phyloP scores from a whole-genome alignment of 495 filamentous ascomycete genomes.

The Jackrogersella minutella region DNA sequence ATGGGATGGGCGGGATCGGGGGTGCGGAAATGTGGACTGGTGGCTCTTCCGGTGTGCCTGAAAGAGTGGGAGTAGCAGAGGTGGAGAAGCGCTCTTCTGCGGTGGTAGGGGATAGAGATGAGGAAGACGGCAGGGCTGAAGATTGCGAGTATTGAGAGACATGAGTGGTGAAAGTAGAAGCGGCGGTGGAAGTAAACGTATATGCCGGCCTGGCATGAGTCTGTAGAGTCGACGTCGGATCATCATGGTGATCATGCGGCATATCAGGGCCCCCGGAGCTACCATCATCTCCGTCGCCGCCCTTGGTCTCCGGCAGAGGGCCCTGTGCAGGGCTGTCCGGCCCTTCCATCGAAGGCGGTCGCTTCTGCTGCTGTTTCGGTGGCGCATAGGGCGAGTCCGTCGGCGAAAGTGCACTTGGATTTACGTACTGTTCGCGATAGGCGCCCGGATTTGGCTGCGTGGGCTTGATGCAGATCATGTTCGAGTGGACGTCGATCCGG shows the following conservation, averaged over 20 bases:
- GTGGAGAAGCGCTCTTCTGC: not conserved
- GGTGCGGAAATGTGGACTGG: not conserved
- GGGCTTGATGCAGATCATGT: constrained; percentile 40
- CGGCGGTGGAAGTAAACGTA: not conserved
- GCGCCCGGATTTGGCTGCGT: not conserved
- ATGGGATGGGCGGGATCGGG: not conserved
- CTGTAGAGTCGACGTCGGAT: not conserved
- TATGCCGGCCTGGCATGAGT: constrained; percentile 12
- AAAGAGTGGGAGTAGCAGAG: not conserved
- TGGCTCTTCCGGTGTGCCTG: not conserved
- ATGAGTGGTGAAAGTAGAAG: not conserved
- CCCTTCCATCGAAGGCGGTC: not conserved
- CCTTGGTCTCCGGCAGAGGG: constrained; percentile 17
- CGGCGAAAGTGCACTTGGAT: constrained; percentile 2
- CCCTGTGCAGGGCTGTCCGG: constrained; percentile 4
- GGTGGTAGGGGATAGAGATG: not conserved
- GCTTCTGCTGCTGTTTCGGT: constrained; percentile 38
- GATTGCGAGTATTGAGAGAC: not conserved
- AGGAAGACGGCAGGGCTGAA: not conserved
- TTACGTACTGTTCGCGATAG: constrained; percentile 29
- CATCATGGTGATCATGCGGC: not conserved
- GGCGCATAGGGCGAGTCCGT: not conserved
- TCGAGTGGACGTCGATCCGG: constrained; percentile 16
- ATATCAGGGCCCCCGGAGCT: not conserved
- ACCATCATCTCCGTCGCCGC: not conserved